Percentiles rank a stretch among this genome's conserved stretches.
phyloP scores from a whole-genome alignment of 176 grass and related monocot genomes.

The Avena atlantica region DNA sequence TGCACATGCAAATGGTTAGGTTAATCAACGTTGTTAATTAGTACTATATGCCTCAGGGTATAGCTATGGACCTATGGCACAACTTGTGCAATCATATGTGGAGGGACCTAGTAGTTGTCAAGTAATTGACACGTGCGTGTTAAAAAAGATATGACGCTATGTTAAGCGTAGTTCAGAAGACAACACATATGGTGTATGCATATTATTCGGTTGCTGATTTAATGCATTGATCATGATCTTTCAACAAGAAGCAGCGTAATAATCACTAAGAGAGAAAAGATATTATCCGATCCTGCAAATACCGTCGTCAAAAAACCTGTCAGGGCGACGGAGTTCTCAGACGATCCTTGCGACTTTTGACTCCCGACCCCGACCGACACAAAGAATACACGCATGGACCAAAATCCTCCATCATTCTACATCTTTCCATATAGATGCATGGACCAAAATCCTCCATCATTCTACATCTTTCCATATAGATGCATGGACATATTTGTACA shows the following conservation, averaged over 20 bases:
- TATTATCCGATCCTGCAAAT: neutral
- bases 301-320: neutral
- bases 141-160: neutral
- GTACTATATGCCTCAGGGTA: neutral
- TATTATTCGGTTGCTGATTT: neutral
- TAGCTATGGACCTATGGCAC: neutral
- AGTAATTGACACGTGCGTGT: neutral
- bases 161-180: neutral
- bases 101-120: neutral
- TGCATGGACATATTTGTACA: too few species aligned
- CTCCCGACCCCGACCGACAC: neutral
- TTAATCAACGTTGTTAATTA: neutral
- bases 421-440: neutral
- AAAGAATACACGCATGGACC: neutral
- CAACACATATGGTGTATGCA: neutral
- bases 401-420: neutral
- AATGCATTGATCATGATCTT: neutral
- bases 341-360: neutral
- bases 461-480: neutral
- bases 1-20: neutral
- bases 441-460: neutral
- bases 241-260: neutral
- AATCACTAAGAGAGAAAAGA: neutral
- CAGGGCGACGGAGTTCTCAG: neutral
- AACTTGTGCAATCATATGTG: slow-evolving; percentile 1